Evolutionary conservation across 1,284 basidiomycete genomes (phyloP), one percentile per base, ranked within the genome.

Genomic region (Marasmius tenuissimus): DNA sequence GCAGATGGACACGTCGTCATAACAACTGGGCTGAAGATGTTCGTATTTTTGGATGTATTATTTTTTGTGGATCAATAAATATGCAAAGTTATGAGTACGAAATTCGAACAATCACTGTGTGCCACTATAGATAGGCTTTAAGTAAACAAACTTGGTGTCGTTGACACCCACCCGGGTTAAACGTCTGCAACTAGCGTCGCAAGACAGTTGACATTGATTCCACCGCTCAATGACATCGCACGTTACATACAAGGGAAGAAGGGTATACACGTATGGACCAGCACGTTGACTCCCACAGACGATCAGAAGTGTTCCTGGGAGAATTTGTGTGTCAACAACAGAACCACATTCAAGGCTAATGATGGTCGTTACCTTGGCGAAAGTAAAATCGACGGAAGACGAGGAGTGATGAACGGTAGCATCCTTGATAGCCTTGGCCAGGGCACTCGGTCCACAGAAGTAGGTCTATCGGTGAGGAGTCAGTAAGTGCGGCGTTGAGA

Each of bases 361-460:
- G 33, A 7, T 27, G 10, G 27, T 34, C 38, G 56, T 42, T 50
- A 80, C 89, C 85, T 94, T 94, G n/a, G 88, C 87, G 71, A 95
- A 94, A 1, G 82, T 83, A 74, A 94, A 94, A 58, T 88, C 76
- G 52, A 94, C 83, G 50, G 78, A 77, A 9, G 84, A 70, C 56
- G 78, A 82, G 12, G 79, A 82, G 65, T 86, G 77, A 53, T 81
- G 78, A 48, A 83, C 70, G 22, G 87, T 86, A 12, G 89, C 89
- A 63, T 85, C 82, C 73, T 89, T 88, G 74, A 95, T 87, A 14
- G 85, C 78, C 69, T 89, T 90, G 38, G 90, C 92, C 58, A 95
- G 81, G 38, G 72, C 79, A 62, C 81, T 82, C 38, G 92, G 91
- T 63, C 93, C 93, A 69, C 93, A 94, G 80, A 93, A 94, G 76